phyloP scores from a whole-genome alignment of 1,284 basidiomycete species.

The Pholiota adiposa region DNA sequence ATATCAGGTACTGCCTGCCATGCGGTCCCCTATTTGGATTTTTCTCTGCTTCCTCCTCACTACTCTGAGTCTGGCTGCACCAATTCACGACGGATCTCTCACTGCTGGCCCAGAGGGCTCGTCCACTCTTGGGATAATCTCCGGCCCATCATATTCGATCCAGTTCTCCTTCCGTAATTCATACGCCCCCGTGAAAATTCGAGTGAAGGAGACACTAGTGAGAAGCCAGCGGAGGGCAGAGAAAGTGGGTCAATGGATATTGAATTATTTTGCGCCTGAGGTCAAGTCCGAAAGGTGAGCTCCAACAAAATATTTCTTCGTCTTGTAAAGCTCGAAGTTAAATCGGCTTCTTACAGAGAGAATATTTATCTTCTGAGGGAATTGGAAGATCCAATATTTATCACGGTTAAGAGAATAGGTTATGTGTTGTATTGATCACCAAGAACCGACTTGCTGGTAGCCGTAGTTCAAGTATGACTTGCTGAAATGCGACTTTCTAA shows the following conservation, averaged over 20 bases:
- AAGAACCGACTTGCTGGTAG: no score
- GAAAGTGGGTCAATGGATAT: conserved; percentile 3
- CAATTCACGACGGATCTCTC: neutral
- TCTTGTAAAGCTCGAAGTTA: neutral
- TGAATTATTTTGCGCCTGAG: neutral
- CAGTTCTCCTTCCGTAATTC: conserved; percentile 7
- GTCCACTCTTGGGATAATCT: no score
- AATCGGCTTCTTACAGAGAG: neutral
- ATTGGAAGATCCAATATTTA: conserved; percentile 12
- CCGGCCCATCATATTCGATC: conserved; percentile 5
- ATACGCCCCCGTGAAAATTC: neutral
- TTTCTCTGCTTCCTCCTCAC: neutral
- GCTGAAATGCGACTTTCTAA: no score
- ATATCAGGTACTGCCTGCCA: neutral
- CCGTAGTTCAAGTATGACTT: no score
- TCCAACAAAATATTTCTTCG: neutral
- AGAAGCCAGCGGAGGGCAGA: neutral
- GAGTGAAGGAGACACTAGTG: neutral
- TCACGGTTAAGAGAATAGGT: no score
- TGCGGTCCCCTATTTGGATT: conserved; percentile 4
- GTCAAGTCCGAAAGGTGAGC: neutral
- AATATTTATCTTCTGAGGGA: conserved; percentile 12
- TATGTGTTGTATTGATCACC: no score
- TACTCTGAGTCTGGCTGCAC: conserved; percentile 6
- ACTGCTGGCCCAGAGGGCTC: neutral